A percentile compares a stretch with the other conserved stretches of the same genome.
phyloP scores from a whole-genome alignment of 2,329 filamentous ascomycete species.

The Cercospora zeae-maydis region DNA sequence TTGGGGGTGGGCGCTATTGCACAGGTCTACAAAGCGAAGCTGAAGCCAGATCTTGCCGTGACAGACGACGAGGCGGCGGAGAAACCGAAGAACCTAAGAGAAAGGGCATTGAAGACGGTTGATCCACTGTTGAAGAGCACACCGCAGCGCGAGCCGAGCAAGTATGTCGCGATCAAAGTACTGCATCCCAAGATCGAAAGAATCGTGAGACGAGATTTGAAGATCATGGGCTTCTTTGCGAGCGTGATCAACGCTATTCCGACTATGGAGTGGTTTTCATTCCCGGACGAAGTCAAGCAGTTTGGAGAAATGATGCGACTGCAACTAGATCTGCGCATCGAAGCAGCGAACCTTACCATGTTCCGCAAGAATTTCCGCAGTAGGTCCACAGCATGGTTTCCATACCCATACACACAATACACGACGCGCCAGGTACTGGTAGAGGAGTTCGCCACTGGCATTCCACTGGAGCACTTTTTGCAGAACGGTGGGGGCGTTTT shows the following conservation, averaged over 20 bases:
- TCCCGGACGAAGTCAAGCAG: constrained; percentile 88
- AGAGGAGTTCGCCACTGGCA: constrained; percentile 93
- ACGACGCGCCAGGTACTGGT: constrained; percentile 89
- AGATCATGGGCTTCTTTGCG: constrained; percentile 93
- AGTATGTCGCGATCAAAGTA: constrained; percentile 93
- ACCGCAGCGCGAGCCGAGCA: constrained; percentile 79
- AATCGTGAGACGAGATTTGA: constrained; percentile 81
- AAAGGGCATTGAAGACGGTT: constrained; percentile 74
- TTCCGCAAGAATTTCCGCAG: constrained; percentile 90
- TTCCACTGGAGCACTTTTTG: constrained; percentile 84
- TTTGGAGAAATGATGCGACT: constrained; percentile 99
- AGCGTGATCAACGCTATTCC: constrained; percentile 78
- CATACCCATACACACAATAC: constrained; percentile 87
- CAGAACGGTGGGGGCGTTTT: constrained; percentile 89
- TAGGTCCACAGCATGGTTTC: constrained; percentile 91
- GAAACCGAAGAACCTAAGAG: constrained; percentile 56
- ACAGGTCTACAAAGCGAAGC: constrained; percentile 92
- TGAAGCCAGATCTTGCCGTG: constrained; percentile 72
- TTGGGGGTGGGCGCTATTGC: constrained; percentile 94
- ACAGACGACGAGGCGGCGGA: constrained; percentile 57
- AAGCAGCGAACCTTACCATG: constrained; percentile 80
- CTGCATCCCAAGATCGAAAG: constrained; percentile 88
- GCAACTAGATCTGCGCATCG: constrained; percentile 93
- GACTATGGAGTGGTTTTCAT: constrained; percentile 93
- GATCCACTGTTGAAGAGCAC: constrained; percentile 82